Base-by-base conservation (phyloP, 495 filamentous ascomycete species). In the Aspergillus cavernicola region DNA sequence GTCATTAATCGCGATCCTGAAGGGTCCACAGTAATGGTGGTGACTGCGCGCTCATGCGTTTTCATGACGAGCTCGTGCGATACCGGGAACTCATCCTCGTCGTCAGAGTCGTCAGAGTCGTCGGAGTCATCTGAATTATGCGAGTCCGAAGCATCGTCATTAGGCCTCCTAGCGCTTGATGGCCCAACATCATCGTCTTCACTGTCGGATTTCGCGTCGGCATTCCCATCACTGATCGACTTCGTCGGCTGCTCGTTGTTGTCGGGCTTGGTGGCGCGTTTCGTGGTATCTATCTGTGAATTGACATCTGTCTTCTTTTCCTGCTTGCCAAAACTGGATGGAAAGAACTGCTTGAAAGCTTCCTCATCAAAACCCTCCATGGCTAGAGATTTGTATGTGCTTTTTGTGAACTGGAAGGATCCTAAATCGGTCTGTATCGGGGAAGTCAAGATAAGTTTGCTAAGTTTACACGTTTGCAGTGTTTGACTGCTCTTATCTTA, bases 41-140 rank as follows among this genome's bases (percentile, higher is more conserved):
- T 96, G 47, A 97, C 80, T 6, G 91, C 87, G 47, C 87, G 86
- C 13, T 95, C 90, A 66, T 98, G 93, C 9, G 92, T 92, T 65
- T 92, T 95, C 53, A 98, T 73, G 16, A 92, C 72, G 59, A 98
- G 79, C 68, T 97, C 92, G 60, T 98, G 93, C 7, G 93, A 95
- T 15, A 95, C 85, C 3, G 93, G 93, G 53, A 88, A 97, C 55
- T 93, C 90, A 61, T 96, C 92, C 37, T 89, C 86, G 12, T 92
- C 88, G 16, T 83, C 74, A 41, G 79, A 73, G 31, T 67, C 62
- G n/a, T 49, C 35, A 16, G 9, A 15, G 15, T 50, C 46, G 23
- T 50, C 46, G 33, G 81, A 73, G 26, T 78, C 75, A n/a, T 81
- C 70, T 35, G 80, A 78, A 50, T 77, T 70, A 42, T n/a, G n/a